These are phyloP conservation scores for Crithidia bombi DNA, from an alignment of 208 protist species.

Conservation along the genomic window DNA sequence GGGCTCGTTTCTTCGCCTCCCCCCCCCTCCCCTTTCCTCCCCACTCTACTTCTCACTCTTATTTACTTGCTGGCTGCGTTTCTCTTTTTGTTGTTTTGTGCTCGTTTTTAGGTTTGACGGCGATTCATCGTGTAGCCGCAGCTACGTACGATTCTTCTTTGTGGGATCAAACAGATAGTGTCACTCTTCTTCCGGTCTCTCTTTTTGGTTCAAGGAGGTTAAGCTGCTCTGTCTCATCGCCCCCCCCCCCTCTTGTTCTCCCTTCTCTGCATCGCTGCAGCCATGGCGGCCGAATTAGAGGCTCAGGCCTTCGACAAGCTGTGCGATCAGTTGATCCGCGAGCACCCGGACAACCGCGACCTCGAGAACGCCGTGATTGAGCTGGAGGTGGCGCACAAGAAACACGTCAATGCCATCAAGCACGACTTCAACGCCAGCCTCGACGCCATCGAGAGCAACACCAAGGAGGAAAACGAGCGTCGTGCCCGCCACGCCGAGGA, in stretches of 20 bases:
- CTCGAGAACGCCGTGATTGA: conserved; percentile 39
- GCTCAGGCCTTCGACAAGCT: conserved; percentile 26
- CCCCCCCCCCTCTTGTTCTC: conserved; percentile 11
- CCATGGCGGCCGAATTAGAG: conserved; percentile 20
- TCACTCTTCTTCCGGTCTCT: neutral
- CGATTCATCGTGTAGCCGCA: too few species aligned
- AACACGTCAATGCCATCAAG: conserved; percentile 42
- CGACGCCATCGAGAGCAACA: conserved; percentile 28
- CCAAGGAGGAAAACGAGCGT: conserved; percentile 27
- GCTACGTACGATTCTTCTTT: too few species aligned
- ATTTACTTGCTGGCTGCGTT: too few species aligned
- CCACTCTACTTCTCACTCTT: too few species aligned
- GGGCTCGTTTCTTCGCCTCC: too few species aligned
- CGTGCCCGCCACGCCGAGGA: conserved; percentile 20
- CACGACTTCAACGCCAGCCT: conserved; percentile 43
- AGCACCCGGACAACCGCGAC: conserved; percentile 23
- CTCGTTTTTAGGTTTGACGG: neutral
- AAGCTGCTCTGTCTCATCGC: too few species aligned
- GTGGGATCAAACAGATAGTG: too few species aligned
- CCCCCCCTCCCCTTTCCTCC: too few species aligned
- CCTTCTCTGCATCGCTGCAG: neutral
- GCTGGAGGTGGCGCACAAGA: conserved; percentile 43
- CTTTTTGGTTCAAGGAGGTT: conserved; percentile 7
- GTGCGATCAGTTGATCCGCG: conserved; percentile 35
- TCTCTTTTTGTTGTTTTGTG: conserved; percentile 7